A percentile compares a stretch with the other conserved stretches of the same genome.
Conservation (phyloP, 75 land plant genomes). For the Pseudotsuga menziesii region DNA sequence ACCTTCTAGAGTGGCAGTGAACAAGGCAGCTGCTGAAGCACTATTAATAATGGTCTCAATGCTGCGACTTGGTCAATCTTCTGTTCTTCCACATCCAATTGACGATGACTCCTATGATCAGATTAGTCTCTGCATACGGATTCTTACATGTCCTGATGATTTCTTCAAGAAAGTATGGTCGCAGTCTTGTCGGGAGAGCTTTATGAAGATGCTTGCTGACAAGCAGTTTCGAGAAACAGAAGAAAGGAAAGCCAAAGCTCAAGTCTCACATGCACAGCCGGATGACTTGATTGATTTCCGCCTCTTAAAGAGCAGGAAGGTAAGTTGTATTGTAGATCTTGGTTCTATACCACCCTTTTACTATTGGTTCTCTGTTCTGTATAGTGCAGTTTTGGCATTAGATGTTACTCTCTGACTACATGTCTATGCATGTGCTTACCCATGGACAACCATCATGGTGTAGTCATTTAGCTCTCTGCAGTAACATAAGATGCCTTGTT, state of each 20-base stretch:
- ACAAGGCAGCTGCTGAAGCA: slow-evolving; percentile 52
- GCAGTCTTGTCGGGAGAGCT: slow-evolving; percentile 74
- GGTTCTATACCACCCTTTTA: background rate
- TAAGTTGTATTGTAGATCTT: slow-evolving; percentile 15
- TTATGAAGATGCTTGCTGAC: slow-evolving; percentile 84
- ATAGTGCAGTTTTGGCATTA: too few relatives aligned
- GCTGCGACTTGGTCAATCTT: slow-evolving; percentile 77
- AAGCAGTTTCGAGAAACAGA: slow-evolving; percentile 79
- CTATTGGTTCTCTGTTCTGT: too few relatives aligned
- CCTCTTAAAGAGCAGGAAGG: slow-evolving; percentile 93
- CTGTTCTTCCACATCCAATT: slow-evolving; percentile 72
- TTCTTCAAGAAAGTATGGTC: slow-evolving; percentile 68
- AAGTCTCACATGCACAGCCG: slow-evolving; percentile 78
- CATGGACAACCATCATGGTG: background rate
- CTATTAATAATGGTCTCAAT: slow-evolving; percentile 78
- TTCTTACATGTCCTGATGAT: slow-evolving; percentile 74
- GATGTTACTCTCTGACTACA: too few relatives aligned
- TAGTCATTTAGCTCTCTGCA: background rate
- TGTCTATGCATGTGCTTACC: background rate
- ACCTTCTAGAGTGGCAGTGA: slow-evolving; percentile 56
- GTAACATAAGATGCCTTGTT: background rate
- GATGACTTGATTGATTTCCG: slow-evolving; percentile 96
- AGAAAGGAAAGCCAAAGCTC: slow-evolving; percentile 82
- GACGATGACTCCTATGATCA: slow-evolving; percentile 85
- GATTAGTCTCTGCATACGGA: slow-evolving; percentile 70